Evolutionary conservation across 305 asterid genomes (phyloP), one percentile per base, ranked within the genome.

Genomic region (Fraxinus velutina): DNA sequence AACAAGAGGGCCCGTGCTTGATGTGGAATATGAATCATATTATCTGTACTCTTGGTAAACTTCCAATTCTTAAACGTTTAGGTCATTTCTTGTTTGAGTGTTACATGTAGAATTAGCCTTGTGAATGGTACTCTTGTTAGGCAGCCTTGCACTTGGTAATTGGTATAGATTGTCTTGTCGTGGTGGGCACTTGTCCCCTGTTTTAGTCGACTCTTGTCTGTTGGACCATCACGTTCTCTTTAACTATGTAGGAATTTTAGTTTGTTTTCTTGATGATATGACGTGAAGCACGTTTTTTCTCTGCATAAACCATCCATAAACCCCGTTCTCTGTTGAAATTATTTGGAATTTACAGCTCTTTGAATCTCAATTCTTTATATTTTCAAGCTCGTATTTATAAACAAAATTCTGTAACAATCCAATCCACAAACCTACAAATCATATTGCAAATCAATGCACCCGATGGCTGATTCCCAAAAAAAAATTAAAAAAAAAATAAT

Each of bases 1-100:
- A 89, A 80, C 87, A 92, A 90, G 82, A 87, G 89, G 83, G 47
- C 88, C 72, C 93, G 92, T 13, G 27, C 85, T 37, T 90, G 83
- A 82, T 64, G 76, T 77, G 15, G 32, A 36, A 42, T 34, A 7
- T 37, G 6, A 34, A 42, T 78, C 29, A 3, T 42, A 22, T 52
- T 81, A n/a, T 66, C 52, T 76, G 42, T 79, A 64, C 34, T 75
- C 50, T 70, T 17, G 34, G 15, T 29, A 86, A 74, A 55, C 80
- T 71, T 73, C 17, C 2, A 30, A 30, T 29, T 33, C 80, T 72
- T 52, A 52, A 68, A 64, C 74, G 6, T 60, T 78, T 64, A 57
- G 82, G 60, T 86, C 52, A 22, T 83, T 80, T 76, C 80, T 75
- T 82, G 84, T 80, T 82, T 57, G 44, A 77, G 73, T 47, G 82